Base-by-base conservation (phyloP, 2,329 filamentous ascomycete species). In the Dothidotthia symphoricarpi region DNA sequence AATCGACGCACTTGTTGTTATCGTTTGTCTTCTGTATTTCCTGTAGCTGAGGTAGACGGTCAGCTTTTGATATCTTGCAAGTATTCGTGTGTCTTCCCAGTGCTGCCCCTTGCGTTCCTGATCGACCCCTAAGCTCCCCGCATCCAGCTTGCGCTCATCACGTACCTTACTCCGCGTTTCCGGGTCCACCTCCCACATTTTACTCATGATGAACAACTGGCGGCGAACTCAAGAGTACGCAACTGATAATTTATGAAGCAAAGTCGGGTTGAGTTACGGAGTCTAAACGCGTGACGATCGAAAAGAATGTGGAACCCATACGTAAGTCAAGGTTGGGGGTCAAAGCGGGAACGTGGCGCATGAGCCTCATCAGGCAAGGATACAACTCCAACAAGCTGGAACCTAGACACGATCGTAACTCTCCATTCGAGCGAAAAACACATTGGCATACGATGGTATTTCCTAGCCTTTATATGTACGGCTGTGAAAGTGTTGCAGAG, bases 131-230 rank as follows among this genome's bases (percentile, higher is more conserved):
- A 27, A 43, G 41, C 34, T 31, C 27, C 45, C 40, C 25, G 10
- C 15, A n/a, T 29, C 35, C 19, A 6, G 9, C 19, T 22, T 6
- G 5, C 9, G 9, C 19, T 22, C 19, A 22, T 6, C 36, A 47
- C 65, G 57, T 73, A 94, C 90, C 82, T 97, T 97, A 64, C 86
- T 88, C 71, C 88, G 82, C 46, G 91, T 97, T 76, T 97, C 91
- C 32, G 93, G 93, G 70, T 98, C 93, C 53, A 98, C 89, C 74
- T 98, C 93, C 93, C 93, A 98, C 86, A 95, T 91, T 72, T 90
- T 91, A 63, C 70, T 73, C 71, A 74, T 74, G 29, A 45, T 59
- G 62, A 39, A 49, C 41, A 34, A n/a, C 8, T 31, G 30, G 16
- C 11, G 27, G 29, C 15, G 25, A 36, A 39, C 31, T 31, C 44